Base-by-base conservation (phyloP, 208 protist species). In the Crithidia mellificae region DNA sequence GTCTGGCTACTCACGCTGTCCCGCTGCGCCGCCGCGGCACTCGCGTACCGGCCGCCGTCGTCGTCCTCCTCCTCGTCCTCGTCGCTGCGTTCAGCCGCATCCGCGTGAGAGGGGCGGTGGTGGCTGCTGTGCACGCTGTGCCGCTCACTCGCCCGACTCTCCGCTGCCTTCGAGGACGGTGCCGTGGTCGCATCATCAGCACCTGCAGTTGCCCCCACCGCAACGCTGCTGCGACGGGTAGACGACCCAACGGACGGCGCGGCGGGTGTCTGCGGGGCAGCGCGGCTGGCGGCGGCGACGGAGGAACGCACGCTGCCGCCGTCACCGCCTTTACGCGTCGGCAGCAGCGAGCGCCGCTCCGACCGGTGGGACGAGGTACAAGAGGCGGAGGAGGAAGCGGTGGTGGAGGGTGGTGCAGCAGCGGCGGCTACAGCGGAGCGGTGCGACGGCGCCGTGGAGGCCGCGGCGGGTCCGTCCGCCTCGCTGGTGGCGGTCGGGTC, bases 401-500 rank as follows among this genome's bases (percentile, higher is more conserved):
- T 15, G 8, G 41, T 20, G 8, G 41, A 47, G 41, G 41, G 4
- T 4, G 41, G 15, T 6, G 41, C 19, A 15, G 41, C 6, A 1
- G 27, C 24, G 15, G 22, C 41, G 4, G 41, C 41, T 17, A 17
- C n/a, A 15, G 27, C 56, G 14, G 41, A 53, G 14, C 44, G 44
- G 17, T 51, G 44, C 8, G 58, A 64, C 8, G 58, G 58, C 6
- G 58, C 58, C 2, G 27, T 8, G 1, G 58, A 51, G 12, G 39
- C 25, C 15, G 58, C 44, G 14, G 44, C 44, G n/a, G 44, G 24
- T 19, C 15, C 58, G 17, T 8, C 44, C 14, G 19, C 25, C 11
- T 43, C 58, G 15, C 58, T 38, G 11, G 20, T 64, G 29, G 58
- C 24, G 2, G 58, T 43, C 0, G 58, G 58, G 44, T 64, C 58